phyloP scores from a whole-genome alignment of 768 basidiomycete species.

The Neoboletus brunneissimus region DNA sequence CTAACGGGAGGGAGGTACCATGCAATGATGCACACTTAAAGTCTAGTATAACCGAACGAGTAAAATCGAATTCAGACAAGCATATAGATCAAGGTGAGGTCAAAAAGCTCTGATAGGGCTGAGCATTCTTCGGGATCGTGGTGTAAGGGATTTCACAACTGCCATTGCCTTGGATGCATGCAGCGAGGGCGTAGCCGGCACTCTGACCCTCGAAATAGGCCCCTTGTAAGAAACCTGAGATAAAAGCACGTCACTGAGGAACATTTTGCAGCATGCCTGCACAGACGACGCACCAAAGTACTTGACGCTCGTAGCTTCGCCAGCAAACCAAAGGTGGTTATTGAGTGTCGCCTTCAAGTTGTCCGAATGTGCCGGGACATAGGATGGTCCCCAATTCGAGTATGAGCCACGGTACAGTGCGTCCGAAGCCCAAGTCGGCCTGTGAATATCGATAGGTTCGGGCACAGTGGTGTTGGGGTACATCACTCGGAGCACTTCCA shows the following conservation, averaged over 20 bases:
- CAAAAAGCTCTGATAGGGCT: slow-evolving; percentile 30
- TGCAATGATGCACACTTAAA: too few relatives aligned
- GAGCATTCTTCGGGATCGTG: slow-evolving; percentile 30
- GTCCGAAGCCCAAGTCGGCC: slow-evolving; percentile 53
- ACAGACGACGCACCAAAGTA: slow-evolving; percentile 51
- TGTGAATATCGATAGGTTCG: slow-evolving; percentile 53
- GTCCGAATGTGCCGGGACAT: slow-evolving; percentile 49
- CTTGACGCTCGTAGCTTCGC: slow-evolving; percentile 56
- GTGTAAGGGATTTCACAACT: slow-evolving; percentile 28
- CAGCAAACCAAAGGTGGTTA: slow-evolving; percentile 56
- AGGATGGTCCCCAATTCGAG: slow-evolving; percentile 68
- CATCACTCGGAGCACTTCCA: slow-evolving; percentile 58
- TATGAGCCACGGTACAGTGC: slow-evolving; percentile 48
- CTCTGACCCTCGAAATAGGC: slow-evolving; percentile 55
- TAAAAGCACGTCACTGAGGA: background rate
- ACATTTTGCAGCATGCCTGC: background rate
- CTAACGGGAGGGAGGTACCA: too few relatives aligned
- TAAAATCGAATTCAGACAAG: background rate
- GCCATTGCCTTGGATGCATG: slow-evolving; percentile 37
- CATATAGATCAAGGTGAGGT: background rate
- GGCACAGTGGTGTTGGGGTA: slow-evolving; percentile 54
- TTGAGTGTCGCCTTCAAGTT: slow-evolving; percentile 56
- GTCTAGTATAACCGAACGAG: background rate
- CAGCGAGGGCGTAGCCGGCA: slow-evolving; percentile 38
- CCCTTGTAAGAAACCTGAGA: slow-evolving; percentile 52